phyloP scores from a whole-genome alignment of 306 rosid genomes.

The Clitoria ternatea region DNA sequence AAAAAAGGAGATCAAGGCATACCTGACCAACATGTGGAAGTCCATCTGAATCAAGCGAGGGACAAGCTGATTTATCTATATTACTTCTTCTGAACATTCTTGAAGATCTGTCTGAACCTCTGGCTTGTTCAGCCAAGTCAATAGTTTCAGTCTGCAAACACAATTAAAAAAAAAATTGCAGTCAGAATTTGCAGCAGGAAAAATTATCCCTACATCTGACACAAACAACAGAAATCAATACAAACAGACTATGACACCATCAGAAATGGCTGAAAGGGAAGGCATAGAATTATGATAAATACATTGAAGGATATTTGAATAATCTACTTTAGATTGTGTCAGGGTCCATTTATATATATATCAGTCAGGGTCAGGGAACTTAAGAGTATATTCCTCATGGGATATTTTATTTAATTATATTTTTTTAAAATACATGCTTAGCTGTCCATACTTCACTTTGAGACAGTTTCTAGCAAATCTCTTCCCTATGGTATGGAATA shows the following conservation, averaged over 20 bases:
- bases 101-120: conserved; percentile 31
- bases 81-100: conserved; percentile 64
- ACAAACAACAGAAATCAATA: not conserved
- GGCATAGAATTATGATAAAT: not conserved
- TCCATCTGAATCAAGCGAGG: conserved; percentile 76
- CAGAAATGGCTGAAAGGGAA: not conserved
- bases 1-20: conserved; percentile 16
- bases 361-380: not conserved
- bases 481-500: too few relatives aligned
- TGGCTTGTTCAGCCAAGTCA: conserved; percentile 57
- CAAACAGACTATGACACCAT: not conserved
- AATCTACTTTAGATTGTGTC: not conserved
- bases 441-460: not conserved
- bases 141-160: conserved; percentile 76
- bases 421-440: not conserved
- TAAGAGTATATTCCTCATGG: not conserved
- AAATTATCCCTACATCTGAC: not conserved
- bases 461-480: too few relatives aligned
- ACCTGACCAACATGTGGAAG: conserved; percentile 99
- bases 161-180: not conserved
- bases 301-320: not conserved
- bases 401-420: too few relatives aligned
- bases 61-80: conserved; percentile 33
- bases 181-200: conserved; percentile 13
- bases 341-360: not conserved